A percentile compares a stretch with the other conserved stretches of the same genome.
These are phyloP conservation scores for Neobulgaria alba DNA, from an alignment of 2,329 filamentous ascomycete genomes.

Conservation along the genomic window DNA sequence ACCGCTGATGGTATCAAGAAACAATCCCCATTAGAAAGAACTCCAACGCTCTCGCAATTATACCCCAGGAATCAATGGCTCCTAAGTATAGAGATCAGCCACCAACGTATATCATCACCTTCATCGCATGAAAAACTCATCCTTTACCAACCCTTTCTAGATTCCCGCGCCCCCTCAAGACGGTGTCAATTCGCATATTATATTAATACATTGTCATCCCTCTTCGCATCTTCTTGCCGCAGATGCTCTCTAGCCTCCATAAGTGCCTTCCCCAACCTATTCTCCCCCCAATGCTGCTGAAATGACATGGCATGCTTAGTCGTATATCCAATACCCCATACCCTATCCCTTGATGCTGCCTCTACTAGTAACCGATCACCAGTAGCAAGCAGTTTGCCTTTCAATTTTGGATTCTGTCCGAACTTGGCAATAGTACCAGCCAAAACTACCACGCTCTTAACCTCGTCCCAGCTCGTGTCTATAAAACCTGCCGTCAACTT, in stretches of 20 bases:
- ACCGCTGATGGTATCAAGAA: background rate
- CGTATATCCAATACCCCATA: constrained; percentile 31
- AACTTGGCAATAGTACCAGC: constrained; percentile 31
- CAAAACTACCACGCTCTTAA: constrained; percentile 20
- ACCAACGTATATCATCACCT: background rate
- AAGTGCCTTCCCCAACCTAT: constrained; percentile 7
- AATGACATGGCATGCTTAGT: constrained; percentile 6
- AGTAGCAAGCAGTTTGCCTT: constrained; percentile 25
- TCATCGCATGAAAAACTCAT: no score
- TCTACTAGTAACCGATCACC: constrained; percentile 27
- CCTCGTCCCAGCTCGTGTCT: constrained; percentile 21
- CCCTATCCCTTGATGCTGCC: constrained; percentile 26
- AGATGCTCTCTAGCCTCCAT: constrained; percentile 7
- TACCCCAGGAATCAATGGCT: background rate
- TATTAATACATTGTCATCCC: background rate
- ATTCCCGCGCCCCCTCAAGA: background rate
- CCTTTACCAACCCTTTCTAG: background rate
- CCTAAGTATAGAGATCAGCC: constrained; percentile 1
- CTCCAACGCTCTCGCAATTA: constrained; percentile 1
- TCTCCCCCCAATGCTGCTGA: constrained; percentile 7
- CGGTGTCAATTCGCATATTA: background rate
- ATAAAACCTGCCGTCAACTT: constrained; percentile 24
- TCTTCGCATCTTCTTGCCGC: background rate
- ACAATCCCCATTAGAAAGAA: background rate
- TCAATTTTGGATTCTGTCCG: constrained; percentile 21